Conservation (phyloP, 495 filamentous ascomycete genomes). For the Daldinia caldariorum region DNA sequence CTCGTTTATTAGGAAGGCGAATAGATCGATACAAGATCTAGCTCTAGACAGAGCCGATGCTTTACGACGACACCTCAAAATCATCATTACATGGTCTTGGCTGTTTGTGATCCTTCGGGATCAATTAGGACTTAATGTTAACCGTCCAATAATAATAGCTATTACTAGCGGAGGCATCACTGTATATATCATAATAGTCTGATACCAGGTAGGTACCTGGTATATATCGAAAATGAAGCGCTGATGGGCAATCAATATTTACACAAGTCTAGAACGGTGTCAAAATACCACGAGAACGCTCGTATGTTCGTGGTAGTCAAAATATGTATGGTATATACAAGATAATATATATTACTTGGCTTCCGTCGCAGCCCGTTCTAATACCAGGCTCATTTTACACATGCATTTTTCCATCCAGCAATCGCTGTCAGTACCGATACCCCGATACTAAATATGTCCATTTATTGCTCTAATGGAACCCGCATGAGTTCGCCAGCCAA, state of each 20-base stretch:
- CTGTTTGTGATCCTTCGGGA: not conserved
- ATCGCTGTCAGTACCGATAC: constrained; percentile 29
- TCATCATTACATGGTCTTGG: not conserved
- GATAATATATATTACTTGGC: constrained; percentile 23
- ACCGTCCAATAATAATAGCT: not conserved
- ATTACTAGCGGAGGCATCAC: not conserved
- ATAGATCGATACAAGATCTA: not conserved
- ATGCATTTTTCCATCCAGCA: constrained; percentile 5
- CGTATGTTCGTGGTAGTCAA: constrained; percentile 21
- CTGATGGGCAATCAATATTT: not conserved
- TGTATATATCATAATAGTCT: not conserved
- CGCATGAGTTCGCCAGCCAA: constrained; percentile 15
- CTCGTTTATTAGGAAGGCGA: not conserved
- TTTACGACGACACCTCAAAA: not conserved
- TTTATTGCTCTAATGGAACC: constrained; percentile 24
- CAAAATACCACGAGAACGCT: not conserved
- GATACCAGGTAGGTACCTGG: not conserved
- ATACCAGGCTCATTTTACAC: constrained; percentile 3
- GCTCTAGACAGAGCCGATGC: not conserved
- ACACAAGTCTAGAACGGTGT: not conserved
- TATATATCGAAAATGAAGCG: not conserved
- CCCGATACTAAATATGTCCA: constrained; percentile 31
- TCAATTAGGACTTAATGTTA: not conserved
- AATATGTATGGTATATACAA: constrained; percentile 31
- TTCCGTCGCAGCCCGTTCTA: constrained; percentile 2